Percentiles rank a stretch among this genome's conserved stretches.
Conservation (phyloP, 1,139 yeast genomes). For the Pichia sp. region DNA sequence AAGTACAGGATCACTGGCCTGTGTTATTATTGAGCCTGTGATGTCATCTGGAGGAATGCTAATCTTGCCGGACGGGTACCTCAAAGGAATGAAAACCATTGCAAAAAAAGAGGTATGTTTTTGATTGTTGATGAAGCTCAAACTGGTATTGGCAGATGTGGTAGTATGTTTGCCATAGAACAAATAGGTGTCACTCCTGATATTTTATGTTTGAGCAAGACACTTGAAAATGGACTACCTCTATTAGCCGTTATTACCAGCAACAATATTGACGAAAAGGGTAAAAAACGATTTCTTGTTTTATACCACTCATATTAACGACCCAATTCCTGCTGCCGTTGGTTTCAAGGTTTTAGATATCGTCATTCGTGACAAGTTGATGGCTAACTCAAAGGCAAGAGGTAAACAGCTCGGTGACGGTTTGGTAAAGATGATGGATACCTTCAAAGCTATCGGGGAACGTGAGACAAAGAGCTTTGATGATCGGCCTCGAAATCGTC, state of each 20-base stretch:
- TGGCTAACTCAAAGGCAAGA: conserved; percentile 23
- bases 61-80: conserved; percentile 25
- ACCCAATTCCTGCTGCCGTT: conserved; percentile 31
- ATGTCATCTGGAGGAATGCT: conserved; percentile 28
- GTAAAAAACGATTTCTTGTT: conserved; percentile 23
- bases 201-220: conserved; percentile 32
- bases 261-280: conserved; percentile 12
- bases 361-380: conserved; percentile 26
- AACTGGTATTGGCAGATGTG: conserved; percentile 36
- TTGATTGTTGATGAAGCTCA: conserved; percentile 35
- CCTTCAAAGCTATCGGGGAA: conserved; percentile 10
- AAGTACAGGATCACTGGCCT: conserved; percentile 27
- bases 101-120: conserved; percentile 28
- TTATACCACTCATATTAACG: conserved; percentile 29
- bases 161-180: conserved; percentile 33
- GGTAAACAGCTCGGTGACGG: conserved; percentile 19
- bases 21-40: conserved; percentile 24
- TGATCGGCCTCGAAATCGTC: conserved; percentile 14
- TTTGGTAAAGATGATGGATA: neutral
- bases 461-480: conserved; percentile 10
- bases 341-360: conserved; percentile 29
- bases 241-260: conserved; percentile 33
- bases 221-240: conserved; percentile 34
- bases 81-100: conserved; percentile 25
- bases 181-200: conserved; percentile 33